Evolutionary conservation across 192 early-diverging fungal species (phyloP), one percentile per base, ranked within the genome.

Genomic region (Coemansia sp.): DNA sequence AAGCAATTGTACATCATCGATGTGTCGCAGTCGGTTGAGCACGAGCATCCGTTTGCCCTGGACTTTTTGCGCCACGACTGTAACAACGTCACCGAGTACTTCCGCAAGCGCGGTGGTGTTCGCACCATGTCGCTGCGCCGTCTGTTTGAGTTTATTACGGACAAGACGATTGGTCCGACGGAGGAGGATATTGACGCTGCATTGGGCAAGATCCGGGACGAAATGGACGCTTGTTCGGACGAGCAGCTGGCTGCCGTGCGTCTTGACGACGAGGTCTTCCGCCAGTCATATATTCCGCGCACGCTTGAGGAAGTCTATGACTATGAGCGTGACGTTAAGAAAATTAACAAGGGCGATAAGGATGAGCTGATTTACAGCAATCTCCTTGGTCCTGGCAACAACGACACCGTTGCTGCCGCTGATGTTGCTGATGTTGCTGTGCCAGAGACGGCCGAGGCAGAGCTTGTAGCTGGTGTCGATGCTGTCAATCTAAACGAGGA

Each of bases 11-110:
- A 94, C 57, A 91, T 96, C 49, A 98, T 98, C 64, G 96, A 98
- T 72, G 96, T 98, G 8, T 98, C 96, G 5, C 96, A 97, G 76
- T 96, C 95, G 1, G 95, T 98, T 11, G 96, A 98, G 67, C 96
- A 98, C 69, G 95, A 98, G 61, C 96, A 98, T 67, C 96, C 96
- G 32, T 91, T 94, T 65, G 93, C 96, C 10, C 85, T 96, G 45
- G 95, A 96, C 67, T 98, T 98, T 70, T 80, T 98, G 60, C 86
- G 96, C 15, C 96, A 96, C 79, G 96, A 98, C 80, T 89, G 90
- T 66, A 84, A 88, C 51, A 98, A 98, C 71, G 88, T 97, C 8
- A 89, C 90, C 19, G 96, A 96, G 60, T 98, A 89, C 73, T 97
- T 98, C 82, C 76, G 87, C 19, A 87, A 90, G 73, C 89, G 88